Conservation (phyloP, 768 basidiomycete species). For the Lentinula aciculospora region DNA sequence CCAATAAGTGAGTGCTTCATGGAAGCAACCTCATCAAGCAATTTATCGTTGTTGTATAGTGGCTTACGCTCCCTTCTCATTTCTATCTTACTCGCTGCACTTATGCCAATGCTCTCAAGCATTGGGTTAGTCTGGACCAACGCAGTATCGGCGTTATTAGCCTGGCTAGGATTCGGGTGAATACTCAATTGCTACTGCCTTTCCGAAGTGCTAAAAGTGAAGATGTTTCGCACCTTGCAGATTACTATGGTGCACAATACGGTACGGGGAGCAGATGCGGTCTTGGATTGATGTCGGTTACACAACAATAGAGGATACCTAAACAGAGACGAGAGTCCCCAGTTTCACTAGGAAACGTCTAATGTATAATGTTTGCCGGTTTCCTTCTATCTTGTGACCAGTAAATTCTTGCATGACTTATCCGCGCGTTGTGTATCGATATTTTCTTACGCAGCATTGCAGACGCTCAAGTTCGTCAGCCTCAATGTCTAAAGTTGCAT, state of each 20-base stretch:
- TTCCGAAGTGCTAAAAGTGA: background rate
- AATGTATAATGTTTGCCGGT: too few species aligned
- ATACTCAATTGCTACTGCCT: background rate
- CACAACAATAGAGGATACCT: constrained; percentile 2
- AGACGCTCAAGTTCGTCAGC: too few species aligned
- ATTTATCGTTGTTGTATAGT: background rate
- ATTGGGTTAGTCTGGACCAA: constrained; percentile 14
- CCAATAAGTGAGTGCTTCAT: constrained; percentile 25
- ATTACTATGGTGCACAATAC: constrained; percentile 5
- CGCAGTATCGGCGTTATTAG: constrained; percentile 9
- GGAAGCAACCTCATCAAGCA: background rate
- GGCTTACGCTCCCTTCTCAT: constrained; percentile 11
- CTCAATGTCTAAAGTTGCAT: too few species aligned
- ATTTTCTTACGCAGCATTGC: too few species aligned
- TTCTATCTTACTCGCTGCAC: background rate
- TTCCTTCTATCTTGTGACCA: too few species aligned
- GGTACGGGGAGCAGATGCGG: constrained; percentile 10
- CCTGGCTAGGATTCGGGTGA: constrained; percentile 15
- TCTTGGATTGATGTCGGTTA: constrained; percentile 9
- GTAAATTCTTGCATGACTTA: too few species aligned
- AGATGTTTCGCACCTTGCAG: background rate
- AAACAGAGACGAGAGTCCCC: background rate
- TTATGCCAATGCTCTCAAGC: constrained; percentile 12
- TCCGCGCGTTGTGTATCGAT: too few species aligned
- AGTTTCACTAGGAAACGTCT: too few species aligned